Base-by-base conservation (phyloP, 805 yeast genomes). In the Candida caryicola region DNA sequence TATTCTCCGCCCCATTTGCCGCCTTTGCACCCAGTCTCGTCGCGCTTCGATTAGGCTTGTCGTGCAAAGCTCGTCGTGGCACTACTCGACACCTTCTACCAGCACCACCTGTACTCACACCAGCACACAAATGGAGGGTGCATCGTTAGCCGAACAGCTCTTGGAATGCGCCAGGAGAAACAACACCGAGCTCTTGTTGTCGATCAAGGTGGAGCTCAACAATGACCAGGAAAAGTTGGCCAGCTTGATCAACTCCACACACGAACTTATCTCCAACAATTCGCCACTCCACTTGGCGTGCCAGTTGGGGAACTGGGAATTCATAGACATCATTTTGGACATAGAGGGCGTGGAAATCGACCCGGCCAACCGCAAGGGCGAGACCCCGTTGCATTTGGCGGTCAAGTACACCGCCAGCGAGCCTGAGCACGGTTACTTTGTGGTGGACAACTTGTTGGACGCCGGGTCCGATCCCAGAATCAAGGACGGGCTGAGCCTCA, bases 331-430 rank as follows among this genome's bases (percentile, higher is more conserved):
- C 35, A 66, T 91, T 14, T 69, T 91, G 43, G 97, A 91, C 59
- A 81, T 83, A 38, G 95, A 86, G 43, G 96, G 93, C 2, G 89
- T 90, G 14, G 96, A 90, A 49, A 81, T 90, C 21, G 96, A 93
- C 59, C 93, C 96, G 1, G 57, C 62, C 29, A 85, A 85, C 59
- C 72, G 79, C 26, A 83, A 82, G 36, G 90, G 89, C 27, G 90
- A 86, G 47, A 87, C 97, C 1, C 97, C 99, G 10, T 73, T 93
- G 46, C 98, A 91, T 61, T 65, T 76, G 44, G 95, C 96, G 4
- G 95, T 82, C 9, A 76, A 75, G 44, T 91, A 85, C 59, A 73
- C 90, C 10, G 68, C 70, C 32, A 81, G 79, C 17, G 96, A 91
- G 54, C 86, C 93, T 0, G 96, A 86, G 43, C 89, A 84, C 59